Conservation (phyloP, 2,329 filamentous ascomycete species). For the Fusarium tricinctum region DNA sequence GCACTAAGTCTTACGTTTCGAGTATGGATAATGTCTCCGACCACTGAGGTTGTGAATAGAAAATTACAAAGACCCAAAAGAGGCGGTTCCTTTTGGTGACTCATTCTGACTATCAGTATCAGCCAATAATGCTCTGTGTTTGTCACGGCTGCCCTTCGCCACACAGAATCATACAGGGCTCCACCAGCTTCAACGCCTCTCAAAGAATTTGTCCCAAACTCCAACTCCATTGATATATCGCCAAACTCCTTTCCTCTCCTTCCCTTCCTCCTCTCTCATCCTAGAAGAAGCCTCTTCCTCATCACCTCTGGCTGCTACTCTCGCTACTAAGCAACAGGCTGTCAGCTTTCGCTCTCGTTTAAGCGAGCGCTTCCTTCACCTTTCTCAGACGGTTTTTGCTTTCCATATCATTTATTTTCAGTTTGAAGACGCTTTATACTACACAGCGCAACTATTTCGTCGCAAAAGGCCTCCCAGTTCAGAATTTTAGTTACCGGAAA, state of each 20-base stretch:
- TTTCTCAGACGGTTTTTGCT: constrained; percentile 9
- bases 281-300: background rate
- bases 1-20: constrained; percentile 9
- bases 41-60: constrained; percentile 17
- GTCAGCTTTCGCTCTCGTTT: background rate
- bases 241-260: constrained; percentile 2
- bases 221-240: constrained; percentile 35
- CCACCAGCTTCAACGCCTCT: constrained; percentile 40
- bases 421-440: constrained; percentile 52
- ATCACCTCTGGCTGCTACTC: constrained; percentile 1
- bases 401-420: constrained; percentile 30
- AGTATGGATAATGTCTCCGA: background rate
- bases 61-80: constrained; percentile 26
- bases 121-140: constrained; percentile 37
- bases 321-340: constrained; percentile 10
- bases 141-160: constrained; percentile 32
- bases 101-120: constrained; percentile 23
- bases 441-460: constrained; percentile 47
- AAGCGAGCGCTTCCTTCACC: constrained; percentile 6
- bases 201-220: constrained; percentile 34
- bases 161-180: constrained; percentile 36
- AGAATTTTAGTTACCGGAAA: constrained; percentile 21
- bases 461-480: constrained; percentile 4
- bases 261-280: background rate
- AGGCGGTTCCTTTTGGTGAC: constrained; percentile 28